Evolutionary conservation across 2,329 filamentous ascomycete species (phyloP), one percentile per base, ranked within the genome.

Genomic region (Tolypocladium pustulatum): DNA sequence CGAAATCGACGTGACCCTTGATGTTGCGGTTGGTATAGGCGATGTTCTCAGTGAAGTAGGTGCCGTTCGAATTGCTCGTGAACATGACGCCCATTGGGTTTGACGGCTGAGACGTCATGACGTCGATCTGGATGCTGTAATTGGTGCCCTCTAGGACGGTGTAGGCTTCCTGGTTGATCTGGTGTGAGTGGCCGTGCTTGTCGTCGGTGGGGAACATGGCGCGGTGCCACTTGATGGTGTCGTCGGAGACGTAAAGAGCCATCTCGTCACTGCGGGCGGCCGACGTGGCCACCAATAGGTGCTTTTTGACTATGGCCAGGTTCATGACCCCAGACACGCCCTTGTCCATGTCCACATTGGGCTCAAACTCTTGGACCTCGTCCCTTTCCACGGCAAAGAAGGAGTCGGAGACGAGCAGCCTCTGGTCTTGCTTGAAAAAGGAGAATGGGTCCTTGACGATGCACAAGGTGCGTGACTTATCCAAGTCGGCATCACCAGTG

Each of bases 101-200:
- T 1, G 80, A 81, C 15, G 81, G 81, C 52, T 76, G 78, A 43
- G 78, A 78, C 1, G 88, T 90, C 81, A 93, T 87, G 62, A 97
- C 92, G 72, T 97, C 92, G 58, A 99, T 86, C 74, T 97, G 93
- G 65, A 99, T 91, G 76, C 93, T 97, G 77, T 99, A 97, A 69
- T 96, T 93, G 49, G 94, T 97, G 67, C 92, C 94, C 74, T 97
- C 93, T 46, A 99, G 81, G 54, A 99, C 83, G 0, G 94, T 99
- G 72, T 97, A 99, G 3, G 90, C 90, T 69, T 93, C 84, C 70
- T 96, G 88, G 61, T 91, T 82, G 66, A 92, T 74, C 55, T 68
- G 72, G 60, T 78, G 76, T 49, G 80, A 90, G 71, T 96, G 91
- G 61, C 90, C 87, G 61, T 78, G 75, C 52, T 77, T 88, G 71